These are phyloP conservation scores for Collybia sordida DNA, from an alignment of 768 basidiomycete genomes.

Conservation along the genomic window DNA sequence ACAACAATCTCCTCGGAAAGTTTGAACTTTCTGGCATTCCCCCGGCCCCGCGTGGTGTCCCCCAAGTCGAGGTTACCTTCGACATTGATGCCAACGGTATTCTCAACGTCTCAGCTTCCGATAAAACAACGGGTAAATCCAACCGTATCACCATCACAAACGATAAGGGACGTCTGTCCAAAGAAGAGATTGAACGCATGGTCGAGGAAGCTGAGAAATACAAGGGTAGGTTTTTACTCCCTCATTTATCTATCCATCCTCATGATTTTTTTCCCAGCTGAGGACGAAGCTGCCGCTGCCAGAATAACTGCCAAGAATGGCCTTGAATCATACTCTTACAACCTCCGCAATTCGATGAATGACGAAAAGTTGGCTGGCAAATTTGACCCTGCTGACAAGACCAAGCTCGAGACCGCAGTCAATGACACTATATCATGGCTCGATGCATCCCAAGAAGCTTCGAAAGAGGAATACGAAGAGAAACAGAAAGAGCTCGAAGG, in stretches of 20 bases:
- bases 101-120: constrained; percentile 90
- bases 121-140: constrained; percentile 97
- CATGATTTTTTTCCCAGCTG: constrained; percentile 44
- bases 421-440: constrained; percentile 87
- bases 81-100: constrained; percentile 98
- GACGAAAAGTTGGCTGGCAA: constrained; percentile 88
- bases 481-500: constrained; percentile 92
- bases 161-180: constrained; percentile 95
- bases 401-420: constrained; percentile 77
- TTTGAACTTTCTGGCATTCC: constrained; percentile 97
- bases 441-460: constrained; percentile 83
- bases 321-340: constrained; percentile 94
- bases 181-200: constrained; percentile 99
- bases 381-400: constrained; percentile 84
- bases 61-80: constrained; percentile 97
- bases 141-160: constrained; percentile 93
- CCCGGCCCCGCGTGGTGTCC: constrained; percentile 96
- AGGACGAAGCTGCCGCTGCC: constrained; percentile 83
- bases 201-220: constrained; percentile 92
- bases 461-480: constrained; percentile 91
- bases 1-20: constrained; percentile 98
- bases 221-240: constrained; percentile 52
- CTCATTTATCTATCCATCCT: not conserved
- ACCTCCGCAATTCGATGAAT: constrained; percentile 84
- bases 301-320: constrained; percentile 88